Evolutionary conservation across 163 green algal genomes (phyloP), one percentile per base, ranked within the genome.

Genomic region (Chlorella variabilis): DNA sequence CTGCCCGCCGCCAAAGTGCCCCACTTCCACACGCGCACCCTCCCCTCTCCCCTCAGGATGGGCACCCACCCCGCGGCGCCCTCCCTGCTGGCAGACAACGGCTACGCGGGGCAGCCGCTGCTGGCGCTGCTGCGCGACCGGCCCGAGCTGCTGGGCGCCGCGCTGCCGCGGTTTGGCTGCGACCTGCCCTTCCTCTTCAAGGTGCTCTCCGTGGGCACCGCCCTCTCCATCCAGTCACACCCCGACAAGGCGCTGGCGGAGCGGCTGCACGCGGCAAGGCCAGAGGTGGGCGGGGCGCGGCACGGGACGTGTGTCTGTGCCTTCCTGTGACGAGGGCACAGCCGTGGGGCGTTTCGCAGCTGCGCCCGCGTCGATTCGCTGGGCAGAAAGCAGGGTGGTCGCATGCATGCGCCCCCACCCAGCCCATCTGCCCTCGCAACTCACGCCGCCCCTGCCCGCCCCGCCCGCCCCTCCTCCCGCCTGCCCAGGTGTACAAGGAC

Each of bases 171-270:
- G 27, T 98, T 97, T 84, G 95, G 92, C 17, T 41, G 45, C 23
- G 85, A 94, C 33, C 88, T 99, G 54, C 97, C 97, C 2, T 99
- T 97, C 77, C 86, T 99, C 20, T 98, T 99, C 88, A 99, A 99
- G 91, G 97, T 99, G 20, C 88, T 99, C n/a, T 97, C 91, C 11
- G 94, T 99, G 34, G 61, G 87, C 36, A 98, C 93, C 66, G 97
- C 96, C 2, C 91, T 99, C 31, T 98, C 94, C 48, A 99, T 99
- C 66, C 97, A 99, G 86, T 97, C 95, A 11, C 97, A 99, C 80
- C 97, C 97, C 11, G 96, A 99, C 91, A 99, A 99, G 90, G 70
- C 85, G 59, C 90, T 99, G 27, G 97, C 97, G n/a, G 91, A 98
- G 87, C 81, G 80, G 41, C 91, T 99, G n/a, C 94, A 99, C 83